Percentiles rank a stretch among this genome's conserved stretches.
Evolutionary conservation across 768 basidiomycete genomes (phyloP).

Genomic region (Lanmaoa rubissima): DNA sequence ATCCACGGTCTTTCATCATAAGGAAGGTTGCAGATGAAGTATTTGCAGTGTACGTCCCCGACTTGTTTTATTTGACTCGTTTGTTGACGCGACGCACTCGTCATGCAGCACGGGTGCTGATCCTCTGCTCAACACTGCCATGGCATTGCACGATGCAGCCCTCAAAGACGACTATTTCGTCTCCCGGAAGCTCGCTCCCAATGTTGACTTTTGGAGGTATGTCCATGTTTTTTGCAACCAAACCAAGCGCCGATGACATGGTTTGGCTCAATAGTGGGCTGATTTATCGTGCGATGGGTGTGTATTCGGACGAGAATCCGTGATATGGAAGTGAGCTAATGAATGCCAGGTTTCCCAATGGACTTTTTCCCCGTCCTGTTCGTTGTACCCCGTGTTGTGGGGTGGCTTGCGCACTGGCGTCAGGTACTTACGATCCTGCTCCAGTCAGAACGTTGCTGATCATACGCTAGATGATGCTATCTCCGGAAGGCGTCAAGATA

Average conservation of each 20-base stretch:
- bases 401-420: conserved; percentile 92
- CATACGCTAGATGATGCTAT: conserved; percentile 79
- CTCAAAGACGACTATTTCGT: conserved; percentile 91
- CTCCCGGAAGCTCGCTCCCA: conserved; percentile 77
- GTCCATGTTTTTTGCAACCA: not conserved
- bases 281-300: conserved; percentile 92
- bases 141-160: conserved; percentile 83
- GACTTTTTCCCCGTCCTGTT: conserved; percentile 96
- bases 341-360: conserved; percentile 71
- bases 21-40: conserved; percentile 89
- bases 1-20: conserved; percentile 89
- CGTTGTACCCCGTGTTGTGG: conserved; percentile 87
- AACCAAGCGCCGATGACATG: not conserved
- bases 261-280: conserved; percentile 52
- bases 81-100: not conserved
- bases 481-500: conserved; percentile 87
- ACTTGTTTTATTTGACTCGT: not conserved
- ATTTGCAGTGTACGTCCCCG: conserved; percentile 68
- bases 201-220: conserved; percentile 84
- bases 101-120: conserved; percentile 73
- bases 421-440: conserved; percentile 46
- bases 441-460: conserved; percentile 1
- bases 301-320: conserved; percentile 14
- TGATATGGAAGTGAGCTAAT: conserved; percentile 1
- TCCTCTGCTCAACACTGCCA: conserved; percentile 83